Base-by-base conservation (phyloP, 2,329 filamentous ascomycete species). In the Endoconidiophora polonica region DNA sequence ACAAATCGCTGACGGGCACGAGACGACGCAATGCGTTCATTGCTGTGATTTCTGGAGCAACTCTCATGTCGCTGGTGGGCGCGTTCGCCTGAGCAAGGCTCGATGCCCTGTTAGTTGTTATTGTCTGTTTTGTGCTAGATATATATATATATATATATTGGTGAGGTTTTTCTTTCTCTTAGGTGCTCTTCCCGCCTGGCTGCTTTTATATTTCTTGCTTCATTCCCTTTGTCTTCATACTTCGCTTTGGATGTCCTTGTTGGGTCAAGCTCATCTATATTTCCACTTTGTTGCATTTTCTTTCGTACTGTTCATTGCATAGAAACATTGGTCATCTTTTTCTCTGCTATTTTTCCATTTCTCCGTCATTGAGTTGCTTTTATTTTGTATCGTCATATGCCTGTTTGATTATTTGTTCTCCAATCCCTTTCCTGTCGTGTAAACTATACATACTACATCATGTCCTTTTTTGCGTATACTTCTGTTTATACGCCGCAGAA, bases 1-100 rank as follows among this genome's bases (percentile, higher is more conserved):
- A 83, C 69, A 72, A 70, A 57, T 68, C 74, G 18, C 65, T 86
- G 37, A 73, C 72, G 52, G 82, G 82, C 0, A 72, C 64, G 59
- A 75, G 68, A 57, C 68, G 82, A 33, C 65, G 78, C 10, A 69
- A 73, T 46, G 82, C 82, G 0, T 84, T 77, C 51, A 52, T 77
- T 26, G 66, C 79, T 4, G 80, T 86, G 2, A 68, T 79, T 24
- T 66, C 67, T 1, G 82, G 82, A 0, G 79, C 82, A 0, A 65
- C 72, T 46, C 67, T 82, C 46, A 86, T 86, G 82, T 79, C 80
- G 33, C 61, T 77, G 12, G 80, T 86, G 0, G 81, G 81, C 0
- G 81, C 81, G 6, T 85, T 83, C 72, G 81, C 81, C 7, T 85
- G 62, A 61, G 29, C 29, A 33, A 33, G 12, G 29, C 12, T 9